Percentiles rank a stretch among this genome's conserved stretches.
Evolutionary conservation across 768 basidiomycete genomes (phyloP).

Genomic region (Hypholoma sublateritium): DNA sequence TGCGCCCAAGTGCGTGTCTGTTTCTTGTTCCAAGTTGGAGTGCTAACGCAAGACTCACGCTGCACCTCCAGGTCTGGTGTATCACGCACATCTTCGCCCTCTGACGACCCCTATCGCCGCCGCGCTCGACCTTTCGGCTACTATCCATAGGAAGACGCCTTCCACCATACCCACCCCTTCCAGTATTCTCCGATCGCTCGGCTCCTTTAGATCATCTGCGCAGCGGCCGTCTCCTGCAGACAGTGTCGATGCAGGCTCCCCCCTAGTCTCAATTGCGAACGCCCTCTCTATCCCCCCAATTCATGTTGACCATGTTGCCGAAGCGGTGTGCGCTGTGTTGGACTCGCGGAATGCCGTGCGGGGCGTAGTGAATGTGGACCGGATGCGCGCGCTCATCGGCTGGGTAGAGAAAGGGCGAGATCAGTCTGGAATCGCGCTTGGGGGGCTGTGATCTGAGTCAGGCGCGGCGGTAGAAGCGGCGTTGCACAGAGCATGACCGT

Average conservation of each 20-base stretch:
- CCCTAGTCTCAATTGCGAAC: slow-evolving; percentile 70
- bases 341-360: slow-evolving; percentile 47
- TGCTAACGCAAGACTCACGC: slow-evolving; percentile 5
- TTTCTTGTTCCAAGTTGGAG: slow-evolving; percentile 6
- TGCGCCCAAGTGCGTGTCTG: slow-evolving; percentile 78
- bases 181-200: slow-evolving; percentile 54
- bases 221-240: slow-evolving; percentile 5
- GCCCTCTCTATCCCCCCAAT: slow-evolving; percentile 85
- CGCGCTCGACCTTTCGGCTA: slow-evolving; percentile 77
- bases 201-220: slow-evolving; percentile 23
- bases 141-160: slow-evolving; percentile 63
- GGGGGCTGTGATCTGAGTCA: not conserved
- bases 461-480: not conserved
- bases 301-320: slow-evolving; percentile 94
- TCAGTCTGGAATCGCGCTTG: slow-evolving; percentile 10
- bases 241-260: slow-evolving; percentile 27
- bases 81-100: slow-evolving; percentile 94
- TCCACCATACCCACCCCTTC: slow-evolving; percentile 63
- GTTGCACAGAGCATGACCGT: not conserved
- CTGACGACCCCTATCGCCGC: slow-evolving; percentile 83
- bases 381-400: slow-evolving; percentile 77
- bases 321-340: slow-evolving; percentile 70
- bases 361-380: slow-evolving; percentile 67
- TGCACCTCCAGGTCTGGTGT: slow-evolving; percentile 75
- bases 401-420: slow-evolving; percentile 38